Base-by-base conservation (phyloP, 768 basidiomycete genomes). In the Harrya chromipes region DNA sequence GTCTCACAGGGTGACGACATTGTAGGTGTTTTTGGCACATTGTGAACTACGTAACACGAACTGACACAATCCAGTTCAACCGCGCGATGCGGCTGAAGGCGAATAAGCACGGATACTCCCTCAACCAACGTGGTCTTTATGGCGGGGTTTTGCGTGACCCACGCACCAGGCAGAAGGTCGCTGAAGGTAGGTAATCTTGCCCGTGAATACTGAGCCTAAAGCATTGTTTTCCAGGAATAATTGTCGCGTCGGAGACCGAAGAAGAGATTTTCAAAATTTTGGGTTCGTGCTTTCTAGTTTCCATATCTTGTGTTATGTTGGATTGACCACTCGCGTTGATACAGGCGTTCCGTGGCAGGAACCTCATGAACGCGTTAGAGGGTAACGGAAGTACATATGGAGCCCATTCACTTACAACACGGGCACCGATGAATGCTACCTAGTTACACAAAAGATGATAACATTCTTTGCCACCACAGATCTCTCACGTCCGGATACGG, bases 61-160 rank as follows among this genome's bases (percentile, higher is more conserved):
- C 37, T 38, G 45, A 26, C 48, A 9, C 24, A 5, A 27, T 37
- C 48, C 43, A 94, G 90, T 95, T 95, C 70, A 97, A 95, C 67
- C 84, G 94, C 8, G 85, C 86, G 6, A 83, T 97, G 66, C 81
- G 94, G 26, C 67, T 86, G 59, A 92, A 93, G 67, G 94, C 94
- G 4, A 81, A 80, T 55, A 81, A 77, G 40, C 77, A 85, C 63
- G 90, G 91, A 0, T 92, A 84, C 67, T 87, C 87, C 12, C 75
- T 97, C 40, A 97, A 97, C 58, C 94, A 97, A 65, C 79, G 82
- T 40, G 94, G 93, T 0, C 68, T 97, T 6, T 94, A 76, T 58
- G 74, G 70, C 6, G 85, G 81, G 0, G 84, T 94, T 27, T 65
- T 89, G 14, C 80, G 93, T 11, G 84, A 90, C 63, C 81, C 82